Base-by-base conservation (phyloP, 805 yeast genomes). In the Zygoascus flipseniorum region DNA sequence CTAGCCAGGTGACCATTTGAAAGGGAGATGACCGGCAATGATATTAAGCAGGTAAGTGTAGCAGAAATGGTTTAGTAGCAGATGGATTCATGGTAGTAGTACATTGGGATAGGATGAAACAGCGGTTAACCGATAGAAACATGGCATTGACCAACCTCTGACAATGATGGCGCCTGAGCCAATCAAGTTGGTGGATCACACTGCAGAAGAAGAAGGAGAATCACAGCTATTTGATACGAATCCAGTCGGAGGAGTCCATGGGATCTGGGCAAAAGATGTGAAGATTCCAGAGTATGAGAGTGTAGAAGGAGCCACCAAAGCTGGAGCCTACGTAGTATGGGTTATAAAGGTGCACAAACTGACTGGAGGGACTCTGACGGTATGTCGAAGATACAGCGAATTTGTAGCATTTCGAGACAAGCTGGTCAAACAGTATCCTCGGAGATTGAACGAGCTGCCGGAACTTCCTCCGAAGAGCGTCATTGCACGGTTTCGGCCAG, bases 361-460 rank as follows among this genome's bases (percentile, higher is more conserved):
- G 5, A 57, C 57, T 5, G 70, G 67, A 1, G 62, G 70, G 0
- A 56, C 58, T 2, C 73, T 85, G 18, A 64, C 69, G 46, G 60
- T 80, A 3, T 77, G 80, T 62, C 80, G 78, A 63, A 65, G 96
- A 41, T 87, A 84, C 65, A 76, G 80, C 37, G 92, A 86, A 46
- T 78, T 87, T 56, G 82, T 69, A 42, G 56, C 54, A 32, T 71
- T 87, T 37, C 72, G 83, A 26, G 60, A 60, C 0, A 56, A 59
- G 4, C 64, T 85, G 19, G 62, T 60, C 13, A 47, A 43, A 2
- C 68, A 65, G 32, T 76, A 70, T 55, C 77, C 79, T 0, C 56
- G 60, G 0, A 60, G 63, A n/a, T 42, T 51, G 13, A 59, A 60
- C n/a, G 70, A 72, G 53, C 67, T 80, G 14, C 78, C 81, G 3